Percentiles rank a stretch among this genome's conserved stretches.
phyloP scores from a whole-genome alignment of 768 basidiomycete genomes.

The Leucosporidium yakuticum region DNA sequence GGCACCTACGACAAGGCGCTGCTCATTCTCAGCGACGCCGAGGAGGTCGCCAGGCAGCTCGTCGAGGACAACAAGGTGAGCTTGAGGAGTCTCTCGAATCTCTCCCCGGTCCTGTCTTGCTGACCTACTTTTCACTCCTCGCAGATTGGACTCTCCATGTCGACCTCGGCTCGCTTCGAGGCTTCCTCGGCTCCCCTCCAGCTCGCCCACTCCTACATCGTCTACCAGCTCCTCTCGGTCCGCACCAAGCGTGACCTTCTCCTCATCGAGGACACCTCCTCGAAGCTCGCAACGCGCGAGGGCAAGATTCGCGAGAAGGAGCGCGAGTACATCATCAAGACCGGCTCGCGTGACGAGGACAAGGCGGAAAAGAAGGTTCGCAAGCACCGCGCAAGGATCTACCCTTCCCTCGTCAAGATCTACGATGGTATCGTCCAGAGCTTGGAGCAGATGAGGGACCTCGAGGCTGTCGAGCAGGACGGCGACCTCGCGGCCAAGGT shows the following conservation, averaged over 20 bases:
- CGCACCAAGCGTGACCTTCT: conserved; percentile 85
- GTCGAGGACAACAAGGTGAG: conserved; percentile 65
- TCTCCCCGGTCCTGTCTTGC: not conserved
- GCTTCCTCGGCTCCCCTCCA: conserved; percentile 53
- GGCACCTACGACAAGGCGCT: conserved; percentile 83
- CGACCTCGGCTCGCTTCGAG: conserved; percentile 37
- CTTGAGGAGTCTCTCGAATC: not conserved
- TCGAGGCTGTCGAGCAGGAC: conserved; percentile 81
- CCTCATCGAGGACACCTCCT: conserved; percentile 52
- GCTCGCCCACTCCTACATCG: conserved; percentile 78
- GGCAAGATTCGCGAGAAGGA: conserved; percentile 24
- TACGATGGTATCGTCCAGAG: conserved; percentile 80
- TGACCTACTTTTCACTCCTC: not conserved
- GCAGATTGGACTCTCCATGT: conserved; percentile 35
- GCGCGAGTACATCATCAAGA: conserved; percentile 31
- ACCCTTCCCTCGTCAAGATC: conserved; percentile 75
- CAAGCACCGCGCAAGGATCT: conserved; percentile 64
- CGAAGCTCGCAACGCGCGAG: conserved; percentile 25
- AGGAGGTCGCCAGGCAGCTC: conserved; percentile 71
- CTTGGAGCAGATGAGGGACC: conserved; percentile 70
- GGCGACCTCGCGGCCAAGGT: conserved; percentile 72
- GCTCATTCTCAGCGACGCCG: conserved; percentile 78
- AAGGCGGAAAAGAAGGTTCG: conserved; percentile 44
- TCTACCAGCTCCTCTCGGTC: conserved; percentile 77
- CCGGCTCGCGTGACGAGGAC: conserved; percentile 38